Percentiles rank a stretch among this genome's conserved stretches.
phyloP scores from a whole-genome alignment of 1,284 basidiomycete species.

The Phylloporus sp. region DNA sequence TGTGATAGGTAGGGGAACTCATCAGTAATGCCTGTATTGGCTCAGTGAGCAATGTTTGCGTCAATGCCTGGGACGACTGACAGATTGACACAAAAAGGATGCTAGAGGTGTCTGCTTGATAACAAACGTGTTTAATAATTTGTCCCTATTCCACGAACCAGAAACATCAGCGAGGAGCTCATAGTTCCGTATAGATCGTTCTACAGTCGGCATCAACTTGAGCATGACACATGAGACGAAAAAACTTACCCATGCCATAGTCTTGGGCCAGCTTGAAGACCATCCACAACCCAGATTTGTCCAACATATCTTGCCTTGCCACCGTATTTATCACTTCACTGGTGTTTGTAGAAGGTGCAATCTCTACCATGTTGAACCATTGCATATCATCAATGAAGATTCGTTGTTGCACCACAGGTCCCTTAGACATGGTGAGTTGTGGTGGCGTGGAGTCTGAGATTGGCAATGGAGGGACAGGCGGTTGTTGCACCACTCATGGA shows the following conservation, averaged over 20 bases:
- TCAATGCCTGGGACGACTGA: slow-evolving; percentile 40
- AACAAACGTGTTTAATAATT: slow-evolving; percentile 76
- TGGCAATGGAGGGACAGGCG: slow-evolving; percentile 43
- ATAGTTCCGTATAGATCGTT: slow-evolving; percentile 84
- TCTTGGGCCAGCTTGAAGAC: slow-evolving; percentile 80
- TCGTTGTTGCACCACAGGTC: slow-evolving; percentile 56
- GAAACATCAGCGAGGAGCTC: slow-evolving; percentile 77
- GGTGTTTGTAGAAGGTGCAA: slow-evolving; percentile 62
- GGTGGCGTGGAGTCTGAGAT: slow-evolving; percentile 34
- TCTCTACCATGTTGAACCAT: slow-evolving; percentile 70
- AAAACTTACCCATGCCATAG: slow-evolving; percentile 79
- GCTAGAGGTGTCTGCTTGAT: slow-evolving; percentile 73
- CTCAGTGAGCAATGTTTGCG: slow-evolving; percentile 13
- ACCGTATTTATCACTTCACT: slow-evolving; percentile 67
- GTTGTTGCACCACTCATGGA: slow-evolving; percentile 31
- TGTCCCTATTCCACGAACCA: slow-evolving; percentile 83
- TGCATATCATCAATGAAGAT: slow-evolving; percentile 78
- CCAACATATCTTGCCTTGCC: slow-evolving; percentile 62
- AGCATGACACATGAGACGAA: background rate
- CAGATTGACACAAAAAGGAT: slow-evolving; percentile 57
- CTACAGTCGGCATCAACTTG: slow-evolving; percentile 43
- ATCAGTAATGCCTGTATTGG: slow-evolving; percentile 63
- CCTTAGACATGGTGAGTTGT: slow-evolving; percentile 21
- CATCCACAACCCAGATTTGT: slow-evolving; percentile 70
- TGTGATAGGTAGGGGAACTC: slow-evolving; percentile 68